Conservation (phyloP, 2,329 filamentous ascomycete genomes). For the Diplodia intermedia region DNA sequence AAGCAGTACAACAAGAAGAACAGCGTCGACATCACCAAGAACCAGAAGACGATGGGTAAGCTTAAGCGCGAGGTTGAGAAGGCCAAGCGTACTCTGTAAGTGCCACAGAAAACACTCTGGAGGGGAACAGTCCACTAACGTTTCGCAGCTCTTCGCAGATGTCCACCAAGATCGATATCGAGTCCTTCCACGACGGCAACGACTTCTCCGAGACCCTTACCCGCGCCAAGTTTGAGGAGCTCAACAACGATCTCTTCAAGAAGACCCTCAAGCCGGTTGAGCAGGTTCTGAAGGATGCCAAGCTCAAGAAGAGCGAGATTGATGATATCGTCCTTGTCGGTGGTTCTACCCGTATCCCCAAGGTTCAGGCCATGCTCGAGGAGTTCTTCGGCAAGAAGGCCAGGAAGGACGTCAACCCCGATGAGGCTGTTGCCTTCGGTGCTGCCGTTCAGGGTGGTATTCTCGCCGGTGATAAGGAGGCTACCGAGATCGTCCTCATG, state of each 20-base stretch:
- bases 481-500: conserved; percentile 86
- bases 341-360: conserved; percentile 98
- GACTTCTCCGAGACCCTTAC: conserved; percentile 99
- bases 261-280: conserved; percentile 98
- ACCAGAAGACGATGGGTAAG: conserved; percentile 98
- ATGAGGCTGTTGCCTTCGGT: conserved; percentile 98
- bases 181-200: conserved; percentile 94
- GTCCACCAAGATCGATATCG: conserved; percentile 85
- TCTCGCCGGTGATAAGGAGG: conserved; percentile 84
- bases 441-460: conserved; percentile 97
- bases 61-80: conserved; percentile 99
- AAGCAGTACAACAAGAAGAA: conserved; percentile 99
- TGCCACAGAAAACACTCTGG: not conserved
- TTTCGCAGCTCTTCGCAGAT: conserved; percentile 73
- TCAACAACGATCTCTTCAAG: conserved; percentile 99
- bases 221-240: conserved; percentile 98
- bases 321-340: conserved; percentile 97
- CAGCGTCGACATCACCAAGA: conserved; percentile 88
- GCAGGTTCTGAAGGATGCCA: conserved; percentile 97
- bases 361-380: conserved; percentile 93
- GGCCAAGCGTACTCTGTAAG: conserved; percentile 88
- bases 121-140: not conserved
- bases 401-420: conserved; percentile 99
- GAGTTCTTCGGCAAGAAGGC: conserved; percentile 99
- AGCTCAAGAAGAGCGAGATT: conserved; percentile 93